Evolutionary conservation across 345 rosid genomes (phyloP).

Genomic region (Zanthoxylum bungeanum): DNA sequence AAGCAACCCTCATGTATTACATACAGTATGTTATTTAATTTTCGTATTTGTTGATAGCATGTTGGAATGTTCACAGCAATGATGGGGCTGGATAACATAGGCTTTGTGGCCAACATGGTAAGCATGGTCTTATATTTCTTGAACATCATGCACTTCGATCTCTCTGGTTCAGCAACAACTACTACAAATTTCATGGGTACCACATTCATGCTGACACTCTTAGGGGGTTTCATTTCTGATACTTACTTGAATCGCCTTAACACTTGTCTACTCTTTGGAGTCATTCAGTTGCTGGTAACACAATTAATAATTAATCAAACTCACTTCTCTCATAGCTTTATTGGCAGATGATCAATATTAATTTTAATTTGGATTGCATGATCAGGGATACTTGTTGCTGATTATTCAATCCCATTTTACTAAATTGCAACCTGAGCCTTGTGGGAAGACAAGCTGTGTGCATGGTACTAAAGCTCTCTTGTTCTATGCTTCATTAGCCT

Average conservation of each 20-base stretch:
- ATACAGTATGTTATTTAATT: neutral
- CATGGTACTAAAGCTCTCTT: constrained; percentile 24
- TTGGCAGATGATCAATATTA: too few species aligned
- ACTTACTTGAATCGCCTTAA: constrained; percentile 26
- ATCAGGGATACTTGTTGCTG: constrained; percentile 26
- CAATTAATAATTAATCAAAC: too few species aligned
- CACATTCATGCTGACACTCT: constrained; percentile 21
- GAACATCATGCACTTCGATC: constrained; percentile 22
- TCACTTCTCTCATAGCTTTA: too few species aligned
- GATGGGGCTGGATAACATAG: constrained; percentile 32
- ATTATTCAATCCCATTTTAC: constrained; percentile 27
- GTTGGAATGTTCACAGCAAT: constrained; percentile 12
- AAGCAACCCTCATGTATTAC: neutral
- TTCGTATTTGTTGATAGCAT: neutral
- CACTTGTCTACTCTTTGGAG: constrained; percentile 24
- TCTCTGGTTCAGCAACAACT: constrained; percentile 31
- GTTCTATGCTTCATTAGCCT: constrained; percentile 23
- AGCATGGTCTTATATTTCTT: constrained; percentile 20
- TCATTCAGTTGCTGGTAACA: constrained; percentile 19
- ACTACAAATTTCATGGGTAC: constrained; percentile 33
- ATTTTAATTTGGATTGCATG: too few species aligned
- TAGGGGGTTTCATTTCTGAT: constrained; percentile 34
- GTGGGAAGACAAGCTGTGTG: constrained; percentile 21
- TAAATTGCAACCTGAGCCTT: constrained; percentile 24
- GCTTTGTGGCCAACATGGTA: constrained; percentile 33